phyloP scores from a whole-genome alignment of 139 green algal species.

The Protoeuglena noctilucae region DNA sequence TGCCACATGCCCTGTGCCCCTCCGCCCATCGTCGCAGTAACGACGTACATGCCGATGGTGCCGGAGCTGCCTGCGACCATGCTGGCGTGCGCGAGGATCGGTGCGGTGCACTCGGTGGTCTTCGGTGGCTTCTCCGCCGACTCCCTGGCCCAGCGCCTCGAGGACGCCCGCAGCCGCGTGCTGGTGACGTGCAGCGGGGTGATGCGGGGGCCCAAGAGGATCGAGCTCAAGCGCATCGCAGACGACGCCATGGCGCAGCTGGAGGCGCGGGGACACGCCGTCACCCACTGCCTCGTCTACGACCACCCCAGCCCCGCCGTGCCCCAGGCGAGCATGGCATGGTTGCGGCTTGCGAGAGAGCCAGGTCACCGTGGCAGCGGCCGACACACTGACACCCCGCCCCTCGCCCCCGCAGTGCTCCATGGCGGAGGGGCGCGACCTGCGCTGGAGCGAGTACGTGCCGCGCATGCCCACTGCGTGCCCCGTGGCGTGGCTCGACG shows the following conservation, averaged over 20 bases:
- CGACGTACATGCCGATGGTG: slow-evolving; percentile 95
- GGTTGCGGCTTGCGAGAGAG: no score
- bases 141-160: slow-evolving; percentile 50
- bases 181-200: slow-evolving; percentile 56
- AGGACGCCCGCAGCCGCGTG: slow-evolving; percentile 20
- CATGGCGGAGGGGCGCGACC: slow-evolving; percentile 40
- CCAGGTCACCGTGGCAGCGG: no score
- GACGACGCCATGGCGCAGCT: slow-evolving; percentile 36
- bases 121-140: slow-evolving; percentile 91
- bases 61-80: slow-evolving; percentile 75
- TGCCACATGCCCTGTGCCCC: no score
- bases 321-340: neutral
- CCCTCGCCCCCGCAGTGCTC: slow-evolving; percentile 17
- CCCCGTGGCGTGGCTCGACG: slow-evolving; percentile 66
- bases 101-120: slow-evolving; percentile 86
- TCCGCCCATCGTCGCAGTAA: slow-evolving; percentile 68
- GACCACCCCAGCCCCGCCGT: neutral
- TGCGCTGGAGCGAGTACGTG: slow-evolving; percentile 72
- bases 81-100: slow-evolving; percentile 86
- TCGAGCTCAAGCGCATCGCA: slow-evolving; percentile 73
- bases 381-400: no score
- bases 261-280: slow-evolving; percentile 1
- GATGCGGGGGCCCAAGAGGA: slow-evolving; percentile 60
- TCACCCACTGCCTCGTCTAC: slow-evolving; percentile 10
- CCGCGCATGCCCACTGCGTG: slow-evolving; percentile 33